Evolutionary conservation across 2,329 filamentous ascomycete genomes (phyloP).

Genomic region (Aureobasidium sp.): DNA sequence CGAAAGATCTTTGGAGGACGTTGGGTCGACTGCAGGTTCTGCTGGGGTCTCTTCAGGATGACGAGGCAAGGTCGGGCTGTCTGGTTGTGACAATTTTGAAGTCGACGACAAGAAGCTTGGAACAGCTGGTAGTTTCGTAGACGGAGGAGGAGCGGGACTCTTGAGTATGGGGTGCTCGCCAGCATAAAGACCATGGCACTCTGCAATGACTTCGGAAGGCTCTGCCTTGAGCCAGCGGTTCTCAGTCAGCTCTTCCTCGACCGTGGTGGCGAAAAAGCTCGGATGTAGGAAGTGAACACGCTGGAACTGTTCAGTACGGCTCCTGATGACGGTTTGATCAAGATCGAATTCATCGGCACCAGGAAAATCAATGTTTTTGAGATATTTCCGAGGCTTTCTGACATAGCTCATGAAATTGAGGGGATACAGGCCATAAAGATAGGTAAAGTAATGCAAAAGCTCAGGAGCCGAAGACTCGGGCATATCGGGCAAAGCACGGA

Average conservation of each 20-base stretch:
- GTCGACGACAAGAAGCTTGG: constrained; percentile 31
- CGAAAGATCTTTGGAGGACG: constrained; percentile 33
- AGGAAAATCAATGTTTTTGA: constrained; percentile 64
- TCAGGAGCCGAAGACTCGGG: constrained; percentile 59
- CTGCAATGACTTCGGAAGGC: constrained; percentile 69
- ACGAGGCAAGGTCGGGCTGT: constrained; percentile 4
- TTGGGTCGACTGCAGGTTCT: background rate
- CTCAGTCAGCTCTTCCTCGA: constrained; percentile 73
- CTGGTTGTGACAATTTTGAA: constrained; percentile 15
- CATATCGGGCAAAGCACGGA: constrained; percentile 53
- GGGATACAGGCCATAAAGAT: constrained; percentile 75
- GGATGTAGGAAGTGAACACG: constrained; percentile 69
- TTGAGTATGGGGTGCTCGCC: constrained; percentile 35
- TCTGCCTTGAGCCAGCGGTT: constrained; percentile 75
- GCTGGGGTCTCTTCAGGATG: background rate
- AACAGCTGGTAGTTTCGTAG: constrained; percentile 38
- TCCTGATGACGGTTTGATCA: constrained; percentile 68
- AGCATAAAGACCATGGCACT: constrained; percentile 65
- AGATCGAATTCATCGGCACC: constrained; percentile 69
- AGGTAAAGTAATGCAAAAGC: constrained; percentile 69
- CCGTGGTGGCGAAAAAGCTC: constrained; percentile 75
- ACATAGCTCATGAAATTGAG: constrained; percentile 85
- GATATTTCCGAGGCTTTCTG: constrained; percentile 69
- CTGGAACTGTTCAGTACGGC: constrained; percentile 67
- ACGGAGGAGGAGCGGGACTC: constrained; percentile 43